Percentiles rank a stretch among this genome's conserved stretches.
phyloP scores from a whole-genome alignment of 2,329 filamentous ascomycete species.

The Monosporascus sp. region DNA sequence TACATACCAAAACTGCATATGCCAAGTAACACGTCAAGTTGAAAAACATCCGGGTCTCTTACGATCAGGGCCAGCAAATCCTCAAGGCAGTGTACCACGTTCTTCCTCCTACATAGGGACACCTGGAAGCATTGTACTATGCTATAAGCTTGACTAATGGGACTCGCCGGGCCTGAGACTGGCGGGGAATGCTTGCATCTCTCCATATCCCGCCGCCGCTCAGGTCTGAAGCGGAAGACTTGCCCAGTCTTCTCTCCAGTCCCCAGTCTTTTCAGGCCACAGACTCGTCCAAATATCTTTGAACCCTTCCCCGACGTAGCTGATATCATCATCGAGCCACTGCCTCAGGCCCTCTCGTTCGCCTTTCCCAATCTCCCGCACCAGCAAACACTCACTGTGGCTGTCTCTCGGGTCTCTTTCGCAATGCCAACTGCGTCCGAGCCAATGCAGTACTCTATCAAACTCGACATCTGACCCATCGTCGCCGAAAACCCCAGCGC shows the following conservation, averaged over 20 bases:
- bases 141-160: too few species aligned
- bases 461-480: background rate
- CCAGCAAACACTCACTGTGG: background rate
- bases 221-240: background rate
- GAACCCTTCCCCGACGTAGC: background rate
- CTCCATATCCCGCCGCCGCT: background rate
- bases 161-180: too few species aligned
- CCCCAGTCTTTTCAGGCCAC: background rate
- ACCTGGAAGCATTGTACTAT: too few species aligned
- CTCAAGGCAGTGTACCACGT: too few species aligned
- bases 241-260: background rate
- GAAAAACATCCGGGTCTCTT: too few species aligned
- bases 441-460: background rate
- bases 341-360: background rate
- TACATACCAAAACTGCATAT: too few species aligned
- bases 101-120: too few species aligned
- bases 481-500: background rate
- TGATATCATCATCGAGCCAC: background rate
- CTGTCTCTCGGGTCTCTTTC: background rate
- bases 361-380: background rate
- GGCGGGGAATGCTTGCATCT: background rate
- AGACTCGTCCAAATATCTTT: background rate
- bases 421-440: background rate
- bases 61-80: too few species aligned
- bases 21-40: too few species aligned